phyloP scores from a whole-genome alignment of 768 basidiomycete genomes.

The Vararia minispora region DNA sequence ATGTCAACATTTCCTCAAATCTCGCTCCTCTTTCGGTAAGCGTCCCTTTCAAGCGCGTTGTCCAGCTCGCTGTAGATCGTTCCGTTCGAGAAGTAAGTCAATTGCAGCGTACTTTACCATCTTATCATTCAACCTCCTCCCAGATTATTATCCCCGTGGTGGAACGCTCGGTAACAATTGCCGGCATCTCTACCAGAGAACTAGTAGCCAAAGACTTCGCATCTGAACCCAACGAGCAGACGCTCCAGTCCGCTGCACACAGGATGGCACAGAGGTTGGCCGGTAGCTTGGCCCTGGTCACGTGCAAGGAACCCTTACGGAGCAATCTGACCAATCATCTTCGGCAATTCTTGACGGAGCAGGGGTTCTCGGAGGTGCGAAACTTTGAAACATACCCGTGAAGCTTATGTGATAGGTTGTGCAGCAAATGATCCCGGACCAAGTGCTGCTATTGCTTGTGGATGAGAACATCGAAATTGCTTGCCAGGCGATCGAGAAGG shows the following conservation, averaged over 20 bases:
- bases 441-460: slow-evolving; percentile 67
- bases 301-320: slow-evolving; percentile 94
- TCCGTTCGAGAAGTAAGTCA: slow-evolving; percentile 80
- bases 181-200: slow-evolving; percentile 94
- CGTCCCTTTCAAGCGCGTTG: slow-evolving; percentile 79
- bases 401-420: slow-evolving; percentile 1
- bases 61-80: slow-evolving; percentile 84
- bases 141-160: slow-evolving; percentile 96
- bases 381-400: slow-evolving; percentile 3
- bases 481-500: slow-evolving; percentile 90
- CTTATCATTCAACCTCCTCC: slow-evolving; percentile 1
- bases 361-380: slow-evolving; percentile 79
- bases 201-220: slow-evolving; percentile 94
- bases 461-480: slow-evolving; percentile 90
- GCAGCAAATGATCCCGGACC: slow-evolving; percentile 69
- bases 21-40: slow-evolving; percentile 67
- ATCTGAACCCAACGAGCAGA: slow-evolving; percentile 83
- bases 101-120: neutral
- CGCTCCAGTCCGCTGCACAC: slow-evolving; percentile 84
- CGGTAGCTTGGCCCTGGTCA: slow-evolving; percentile 90
- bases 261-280: slow-evolving; percentile 96
- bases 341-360: slow-evolving; percentile 70
- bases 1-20: slow-evolving; percentile 69
- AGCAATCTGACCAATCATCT: slow-evolving; percentile 85
- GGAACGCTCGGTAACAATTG: slow-evolving; percentile 96